Evolutionary conservation across 2,329 filamentous ascomycete genomes (phyloP).

Genomic region (Cyphellophora europaea): DNA sequence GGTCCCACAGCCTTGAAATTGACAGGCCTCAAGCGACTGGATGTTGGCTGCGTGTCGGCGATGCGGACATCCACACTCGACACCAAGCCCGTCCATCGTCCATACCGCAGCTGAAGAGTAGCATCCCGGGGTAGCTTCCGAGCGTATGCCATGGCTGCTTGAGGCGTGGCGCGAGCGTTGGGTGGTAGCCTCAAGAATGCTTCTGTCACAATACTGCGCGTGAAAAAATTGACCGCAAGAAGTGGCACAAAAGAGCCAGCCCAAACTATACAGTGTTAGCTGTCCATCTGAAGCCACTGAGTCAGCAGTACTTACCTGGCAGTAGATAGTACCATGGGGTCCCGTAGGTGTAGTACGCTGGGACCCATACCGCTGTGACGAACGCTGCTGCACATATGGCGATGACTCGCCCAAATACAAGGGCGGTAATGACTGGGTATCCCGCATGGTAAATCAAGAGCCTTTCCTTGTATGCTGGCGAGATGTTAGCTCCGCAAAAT

Average conservation of each 20-base stretch:
- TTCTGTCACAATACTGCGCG: slow-evolving; percentile 62
- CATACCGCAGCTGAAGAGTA: slow-evolving; percentile 34
- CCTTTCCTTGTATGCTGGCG: slow-evolving; percentile 28
- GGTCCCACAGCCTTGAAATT: slow-evolving; percentile 27
- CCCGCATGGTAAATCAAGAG: slow-evolving; percentile 72
- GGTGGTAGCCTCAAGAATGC: slow-evolving; percentile 61
- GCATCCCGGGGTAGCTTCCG: slow-evolving; percentile 34
- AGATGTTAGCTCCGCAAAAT: not conserved
- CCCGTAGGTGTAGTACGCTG: slow-evolving; percentile 42
- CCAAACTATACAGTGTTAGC: slow-evolving; percentile 8
- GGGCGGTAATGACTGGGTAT: slow-evolving; percentile 54
- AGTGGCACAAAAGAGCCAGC: slow-evolving; percentile 53
- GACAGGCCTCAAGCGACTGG: slow-evolving; percentile 28
- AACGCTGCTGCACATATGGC: slow-evolving; percentile 61
- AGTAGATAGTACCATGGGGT: no score
- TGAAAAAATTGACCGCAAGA: slow-evolving; percentile 53
- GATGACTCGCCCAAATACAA: slow-evolving; percentile 62
- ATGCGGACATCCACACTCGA: slow-evolving; percentile 31
- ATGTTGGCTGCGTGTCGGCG: slow-evolving; percentile 29
- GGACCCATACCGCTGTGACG: slow-evolving; percentile 55
- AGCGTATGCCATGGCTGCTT: slow-evolving; percentile 32
- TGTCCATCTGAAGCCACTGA: slow-evolving; percentile 11
- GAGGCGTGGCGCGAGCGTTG: slow-evolving; percentile 52
- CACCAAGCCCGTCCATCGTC: slow-evolving; percentile 34
- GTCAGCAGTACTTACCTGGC: no score